Evolutionary conservation across 2,329 filamentous ascomycete genomes (phyloP).

Genomic region (Fusarium equiseti): DNA sequence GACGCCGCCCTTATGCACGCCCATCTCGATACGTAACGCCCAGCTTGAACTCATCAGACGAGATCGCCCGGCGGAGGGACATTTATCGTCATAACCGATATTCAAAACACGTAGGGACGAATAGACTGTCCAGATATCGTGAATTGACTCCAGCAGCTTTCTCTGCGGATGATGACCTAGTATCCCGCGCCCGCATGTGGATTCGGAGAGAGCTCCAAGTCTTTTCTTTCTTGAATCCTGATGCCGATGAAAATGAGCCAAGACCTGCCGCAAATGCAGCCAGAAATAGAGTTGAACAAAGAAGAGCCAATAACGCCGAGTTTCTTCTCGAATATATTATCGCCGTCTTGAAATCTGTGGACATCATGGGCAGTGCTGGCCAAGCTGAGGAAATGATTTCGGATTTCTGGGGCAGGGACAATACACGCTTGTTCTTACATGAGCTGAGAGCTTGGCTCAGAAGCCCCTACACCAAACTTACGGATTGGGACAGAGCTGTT

Average conservation of each 20-base stretch:
- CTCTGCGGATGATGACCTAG: conserved; percentile 71
- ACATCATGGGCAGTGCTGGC: conserved; percentile 82
- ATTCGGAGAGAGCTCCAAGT: conserved; percentile 86
- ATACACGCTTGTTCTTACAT: conserved; percentile 83
- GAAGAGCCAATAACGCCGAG: conserved; percentile 76
- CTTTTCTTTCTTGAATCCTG: conserved; percentile 75
- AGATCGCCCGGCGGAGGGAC: conserved; percentile 68
- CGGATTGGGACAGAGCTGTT: conserved; percentile 83
- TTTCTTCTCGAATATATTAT: conserved; percentile 89
- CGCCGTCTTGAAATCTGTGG: conserved; percentile 83
- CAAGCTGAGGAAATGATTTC: conserved; percentile 82
- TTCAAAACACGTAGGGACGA: conserved; percentile 86
- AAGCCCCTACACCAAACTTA: conserved; percentile 78
- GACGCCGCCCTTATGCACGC: conserved; percentile 19
- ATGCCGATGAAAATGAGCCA: conserved; percentile 38
- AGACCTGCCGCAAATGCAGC: conserved; percentile 5
- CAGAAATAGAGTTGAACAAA: conserved; percentile 38
- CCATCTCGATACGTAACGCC: conserved; percentile 17
- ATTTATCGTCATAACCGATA: conserved; percentile 80
- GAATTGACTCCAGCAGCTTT: conserved; percentile 79
- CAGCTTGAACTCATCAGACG: conserved; percentile 22
- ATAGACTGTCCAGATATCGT: conserved; percentile 79
- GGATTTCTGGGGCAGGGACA: conserved; percentile 81
- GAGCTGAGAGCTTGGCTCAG: conserved; percentile 86
- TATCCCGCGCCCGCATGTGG: conserved; percentile 83